Evolutionary conservation across 208 protist genomes (phyloP).

Genomic region (Trypanosoma boissoni): DNA sequence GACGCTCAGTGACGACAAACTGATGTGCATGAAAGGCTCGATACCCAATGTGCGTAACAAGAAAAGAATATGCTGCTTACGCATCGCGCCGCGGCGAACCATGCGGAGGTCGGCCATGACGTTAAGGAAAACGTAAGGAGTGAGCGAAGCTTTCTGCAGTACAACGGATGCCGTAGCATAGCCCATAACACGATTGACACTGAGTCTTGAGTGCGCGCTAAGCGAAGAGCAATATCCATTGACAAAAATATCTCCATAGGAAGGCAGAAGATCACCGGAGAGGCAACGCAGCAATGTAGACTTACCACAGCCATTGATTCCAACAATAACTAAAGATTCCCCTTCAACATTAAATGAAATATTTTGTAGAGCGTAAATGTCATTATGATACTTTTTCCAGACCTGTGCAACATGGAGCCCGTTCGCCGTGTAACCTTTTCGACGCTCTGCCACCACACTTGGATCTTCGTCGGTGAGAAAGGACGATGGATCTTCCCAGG

Average conservation of each 20-base stretch:
- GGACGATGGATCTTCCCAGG: conserved; percentile 9
- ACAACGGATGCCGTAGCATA: conserved; percentile 11
- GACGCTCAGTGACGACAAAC: conserved; percentile 1
- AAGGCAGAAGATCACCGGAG: conserved; percentile 7
- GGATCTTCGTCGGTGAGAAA: conserved; percentile 15
- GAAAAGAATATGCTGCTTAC: conserved; percentile 14
- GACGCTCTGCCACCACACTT: conserved; percentile 9
- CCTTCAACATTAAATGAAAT: conserved; percentile 23
- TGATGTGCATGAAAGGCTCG: conserved; percentile 5
- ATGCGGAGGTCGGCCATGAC: conserved; percentile 18
- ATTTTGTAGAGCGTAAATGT: conserved; percentile 23
- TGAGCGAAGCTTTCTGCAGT: conserved; percentile 9
- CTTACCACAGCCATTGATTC: conserved; percentile 27
- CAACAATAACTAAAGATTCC: conserved; percentile 17
- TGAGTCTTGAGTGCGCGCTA: neutral
- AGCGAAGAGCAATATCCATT: conserved; percentile 10
- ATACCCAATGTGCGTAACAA: conserved; percentile 22
- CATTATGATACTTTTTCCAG: conserved; percentile 16
- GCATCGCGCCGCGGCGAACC: neutral
- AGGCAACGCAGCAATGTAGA: conserved; percentile 21
- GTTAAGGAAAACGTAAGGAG: conserved; percentile 22
- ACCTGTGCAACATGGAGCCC: conserved; percentile 6
- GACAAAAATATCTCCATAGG: conserved; percentile 11
- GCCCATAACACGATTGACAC: conserved; percentile 4
- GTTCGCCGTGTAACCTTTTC: neutral